These are phyloP conservation scores for Cyberlindnera mrakii DNA, from an alignment of 805 yeast genomes.

Conservation along the genomic window DNA sequence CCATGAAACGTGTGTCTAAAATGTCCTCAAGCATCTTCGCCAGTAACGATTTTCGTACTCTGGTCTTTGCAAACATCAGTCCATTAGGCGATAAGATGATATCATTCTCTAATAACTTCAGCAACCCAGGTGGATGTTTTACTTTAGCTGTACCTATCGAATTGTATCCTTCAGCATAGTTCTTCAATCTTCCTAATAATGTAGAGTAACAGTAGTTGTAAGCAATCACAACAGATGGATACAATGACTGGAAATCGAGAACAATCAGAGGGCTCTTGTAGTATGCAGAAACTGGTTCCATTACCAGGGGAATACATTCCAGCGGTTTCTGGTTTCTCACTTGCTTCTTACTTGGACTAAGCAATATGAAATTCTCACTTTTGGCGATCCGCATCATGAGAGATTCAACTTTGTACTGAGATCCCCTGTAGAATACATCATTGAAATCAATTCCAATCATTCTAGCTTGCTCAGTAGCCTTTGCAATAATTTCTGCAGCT, in stretches of 20 bases:
- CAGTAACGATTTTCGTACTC: constrained; percentile 62
- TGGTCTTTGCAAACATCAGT: constrained; percentile 60
- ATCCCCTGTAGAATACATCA: constrained; percentile 84
- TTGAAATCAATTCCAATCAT: constrained; percentile 85
- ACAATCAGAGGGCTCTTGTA: constrained; percentile 89
- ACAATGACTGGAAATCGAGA: constrained; percentile 86
- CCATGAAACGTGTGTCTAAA: constrained; percentile 70
- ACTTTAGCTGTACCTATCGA: constrained; percentile 43
- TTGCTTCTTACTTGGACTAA: constrained; percentile 75
- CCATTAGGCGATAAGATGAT: constrained; percentile 84
- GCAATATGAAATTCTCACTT: constrained; percentile 61
- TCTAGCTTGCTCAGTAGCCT: constrained; percentile 78
- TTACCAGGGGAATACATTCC: constrained; percentile 81
- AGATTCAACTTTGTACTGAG: constrained; percentile 92
- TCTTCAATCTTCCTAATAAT: constrained; percentile 54
- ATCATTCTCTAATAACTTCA: constrained; percentile 46
- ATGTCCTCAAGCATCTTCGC: constrained; percentile 84
- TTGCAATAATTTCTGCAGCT: constrained; percentile 58
- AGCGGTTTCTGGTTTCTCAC: constrained; percentile 82
- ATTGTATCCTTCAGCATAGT: constrained; percentile 36
- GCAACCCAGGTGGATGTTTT: constrained; percentile 49
- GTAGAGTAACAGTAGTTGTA: constrained; percentile 85
- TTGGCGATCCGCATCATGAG: constrained; percentile 69
- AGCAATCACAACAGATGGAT: constrained; percentile 90
- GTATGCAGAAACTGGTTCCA: constrained; percentile 85